phyloP scores from a whole-genome alignment of 2,329 filamentous ascomycete species.

The Sporothrix humicola region DNA sequence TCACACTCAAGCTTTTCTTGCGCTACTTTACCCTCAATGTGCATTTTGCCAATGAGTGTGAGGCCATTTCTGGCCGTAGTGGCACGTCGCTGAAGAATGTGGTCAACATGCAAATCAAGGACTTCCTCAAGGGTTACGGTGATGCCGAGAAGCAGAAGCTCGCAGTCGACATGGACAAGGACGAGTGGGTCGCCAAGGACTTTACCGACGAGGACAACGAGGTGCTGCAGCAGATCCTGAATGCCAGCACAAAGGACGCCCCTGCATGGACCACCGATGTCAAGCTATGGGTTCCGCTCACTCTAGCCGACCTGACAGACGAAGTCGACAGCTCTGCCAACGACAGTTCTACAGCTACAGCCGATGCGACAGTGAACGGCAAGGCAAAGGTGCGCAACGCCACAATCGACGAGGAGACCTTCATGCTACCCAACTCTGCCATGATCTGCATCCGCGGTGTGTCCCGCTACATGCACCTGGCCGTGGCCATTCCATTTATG shows the following conservation, averaged over 20 bases:
- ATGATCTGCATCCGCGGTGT: slow-evolving; percentile 81
- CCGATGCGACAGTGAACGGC: slow-evolving; percentile 39
- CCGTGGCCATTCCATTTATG: slow-evolving; percentile 86
- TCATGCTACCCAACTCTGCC: slow-evolving; percentile 83
- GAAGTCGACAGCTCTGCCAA: slow-evolving; percentile 42
- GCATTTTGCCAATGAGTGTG: slow-evolving; percentile 84
- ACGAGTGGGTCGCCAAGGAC: slow-evolving; percentile 80
- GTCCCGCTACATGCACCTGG: slow-evolving; percentile 80
- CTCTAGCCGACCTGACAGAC: slow-evolving; percentile 47
- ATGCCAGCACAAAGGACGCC: slow-evolving; percentile 73
- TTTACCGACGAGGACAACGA: slow-evolving; percentile 68
- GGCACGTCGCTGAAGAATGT: slow-evolving; percentile 77
- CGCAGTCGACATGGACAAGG: slow-evolving; percentile 76
- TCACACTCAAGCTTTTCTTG: slow-evolving; percentile 73
- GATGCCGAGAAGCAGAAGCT: slow-evolving; percentile 76
- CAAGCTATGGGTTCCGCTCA: slow-evolving; percentile 62
- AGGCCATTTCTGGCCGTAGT: slow-evolving; percentile 79
- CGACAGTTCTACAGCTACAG: background rate
- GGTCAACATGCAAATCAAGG: slow-evolving; percentile 80
- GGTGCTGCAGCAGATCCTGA: slow-evolving; percentile 68
- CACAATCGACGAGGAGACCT: slow-evolving; percentile 81
- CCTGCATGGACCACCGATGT: slow-evolving; percentile 67
- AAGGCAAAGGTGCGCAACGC: slow-evolving; percentile 75
- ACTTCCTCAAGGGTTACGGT: slow-evolving; percentile 74
- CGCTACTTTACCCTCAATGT: slow-evolving; percentile 83